Evolutionary conservation across 768 basidiomycete genomes (phyloP).

Genomic region (Cystofilobasidium capitatum): DNA sequence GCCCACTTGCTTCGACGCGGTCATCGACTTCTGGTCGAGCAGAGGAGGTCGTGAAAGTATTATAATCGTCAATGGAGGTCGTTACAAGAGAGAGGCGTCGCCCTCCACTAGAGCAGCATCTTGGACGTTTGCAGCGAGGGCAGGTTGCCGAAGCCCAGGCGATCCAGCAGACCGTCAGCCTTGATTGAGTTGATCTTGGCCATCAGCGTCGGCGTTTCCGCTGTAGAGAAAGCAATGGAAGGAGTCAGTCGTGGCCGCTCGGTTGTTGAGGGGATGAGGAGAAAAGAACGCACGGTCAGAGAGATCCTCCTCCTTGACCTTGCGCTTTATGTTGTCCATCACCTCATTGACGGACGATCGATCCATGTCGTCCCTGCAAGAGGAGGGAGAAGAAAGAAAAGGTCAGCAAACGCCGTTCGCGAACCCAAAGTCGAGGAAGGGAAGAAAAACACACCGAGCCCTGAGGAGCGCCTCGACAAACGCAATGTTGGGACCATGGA

Average conservation of each 20-base stretch:
- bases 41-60: background rate
- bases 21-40: too few relatives aligned
- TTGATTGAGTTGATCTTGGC: constrained; percentile 52
- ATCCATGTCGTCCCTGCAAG: constrained; percentile 61
- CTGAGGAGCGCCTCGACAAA: constrained; percentile 88
- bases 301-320: constrained; percentile 68
- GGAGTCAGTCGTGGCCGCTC: too few relatives aligned
- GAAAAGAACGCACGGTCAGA: constrained; percentile 13
- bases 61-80: background rate
- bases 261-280: constrained; percentile 7
- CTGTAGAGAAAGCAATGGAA: constrained; percentile 41
- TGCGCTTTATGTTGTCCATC: constrained; percentile 85
- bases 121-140: background rate
- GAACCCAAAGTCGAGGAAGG: background rate
- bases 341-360: constrained; percentile 77
- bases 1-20: too few relatives aligned
- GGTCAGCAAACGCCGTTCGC: background rate
- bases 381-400: background rate
- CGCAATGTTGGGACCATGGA: constrained; percentile 80
- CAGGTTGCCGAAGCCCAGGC: constrained; percentile 9
- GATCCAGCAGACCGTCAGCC: constrained; percentile 2
- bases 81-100: background rate
- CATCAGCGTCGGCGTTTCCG: constrained; percentile 77
- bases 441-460: constrained; percentile 44
- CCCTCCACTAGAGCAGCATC: background rate